Base-by-base conservation (phyloP, 345 rosid genomes). In the Balakata baccata region DNA sequence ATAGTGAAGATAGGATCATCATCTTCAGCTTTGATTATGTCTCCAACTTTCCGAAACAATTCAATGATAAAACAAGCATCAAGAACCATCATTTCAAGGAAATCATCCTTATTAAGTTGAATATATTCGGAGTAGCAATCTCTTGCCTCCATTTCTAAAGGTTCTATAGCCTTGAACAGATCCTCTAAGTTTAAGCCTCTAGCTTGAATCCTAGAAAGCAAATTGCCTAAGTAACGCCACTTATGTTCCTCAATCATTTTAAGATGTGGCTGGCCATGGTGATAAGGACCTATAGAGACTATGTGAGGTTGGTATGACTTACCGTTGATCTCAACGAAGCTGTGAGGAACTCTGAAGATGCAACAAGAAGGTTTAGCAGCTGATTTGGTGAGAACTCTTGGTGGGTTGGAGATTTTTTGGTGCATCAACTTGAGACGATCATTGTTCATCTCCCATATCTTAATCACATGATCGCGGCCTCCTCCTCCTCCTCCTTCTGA, bases 201-300 rank as follows among this genome's bases (percentile, higher is more conserved):
- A 25, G 0, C 23, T 47, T 57, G 46, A 13, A 82, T 77, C 73
- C 97, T 80, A 4, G 71, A 20, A 49, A 90, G 79, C 25, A 90
- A 71, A 46, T 74, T 64, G 18, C 89, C 84, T 17, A 92, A 68
- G 74, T 90, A 92, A 18, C 75, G 78, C 93, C 97, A 92, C 69
- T 92, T 92, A 79, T 92, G 97, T 78, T 92, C 93, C 70, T 92
- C 89, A 22, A 92, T 89, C 90, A 92, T 90, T 52, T 64, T 57
- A 22, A 90, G 85, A 1, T 84, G 81, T 0, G 75, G 47, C 46
- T 86, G 53, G 14, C 88, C 88, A 3, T 79, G 77, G 83, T 92
- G 95, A 68, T 85, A 88, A 1, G 97, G 97, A 6, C 97, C 97
- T 0, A 92, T 75, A 0, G 97, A 90, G 74, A 90, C 92, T 9